Evolutionary conservation across 345 rosid species (phyloP), one percentile per base, ranked within the genome.

Genomic region (Euclidium syriacum): DNA sequence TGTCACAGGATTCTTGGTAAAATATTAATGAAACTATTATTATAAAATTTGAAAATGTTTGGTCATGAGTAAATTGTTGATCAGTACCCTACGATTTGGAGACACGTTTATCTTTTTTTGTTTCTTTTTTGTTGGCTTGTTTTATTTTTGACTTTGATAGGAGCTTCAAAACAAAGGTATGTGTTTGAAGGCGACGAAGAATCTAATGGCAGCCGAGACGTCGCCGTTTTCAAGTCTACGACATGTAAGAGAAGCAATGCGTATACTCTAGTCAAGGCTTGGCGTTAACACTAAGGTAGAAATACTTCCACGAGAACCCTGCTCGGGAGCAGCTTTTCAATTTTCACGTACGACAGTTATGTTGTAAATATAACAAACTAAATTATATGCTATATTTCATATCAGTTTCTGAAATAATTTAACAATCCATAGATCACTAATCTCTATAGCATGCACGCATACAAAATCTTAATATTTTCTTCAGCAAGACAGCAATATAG

Each of bases 101-200:
- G 22, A 20, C 19, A 29, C 22, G 40, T 33, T 62, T 56, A 55
- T 7, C 1, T 48, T 24, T 9, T 4, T 15, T 9, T 3, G 6
- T 24, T 6, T 14, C 3, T 40, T 30, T 15, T 7, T 56, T 41
- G 24, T n/a, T 42, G 40, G 40, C 6, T 36, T 26, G 11, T 0
- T 44, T 32, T 43, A 24, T 2, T 25, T 5, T 23, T 27, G 29
- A 18, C 23, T 56, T 66, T n/a, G 24, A 26, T 46, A 10, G 55
- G 19, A 58, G 52, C 58, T 58, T 58, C 15, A 29, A 10, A 20
- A 39, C 51, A 58, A 67, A 66, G 39, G 32, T 26, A 55, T 16
- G 18, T 23, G 23, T 56, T 39, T 30, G 52, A 68, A 68, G 65
- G 59, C 46, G 52, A 68, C 60, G 27, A 58, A 41, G n/a, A 58